Evolutionary conservation across 305 asterid genomes (phyloP).

Genomic region (Salvia sclarea): DNA sequence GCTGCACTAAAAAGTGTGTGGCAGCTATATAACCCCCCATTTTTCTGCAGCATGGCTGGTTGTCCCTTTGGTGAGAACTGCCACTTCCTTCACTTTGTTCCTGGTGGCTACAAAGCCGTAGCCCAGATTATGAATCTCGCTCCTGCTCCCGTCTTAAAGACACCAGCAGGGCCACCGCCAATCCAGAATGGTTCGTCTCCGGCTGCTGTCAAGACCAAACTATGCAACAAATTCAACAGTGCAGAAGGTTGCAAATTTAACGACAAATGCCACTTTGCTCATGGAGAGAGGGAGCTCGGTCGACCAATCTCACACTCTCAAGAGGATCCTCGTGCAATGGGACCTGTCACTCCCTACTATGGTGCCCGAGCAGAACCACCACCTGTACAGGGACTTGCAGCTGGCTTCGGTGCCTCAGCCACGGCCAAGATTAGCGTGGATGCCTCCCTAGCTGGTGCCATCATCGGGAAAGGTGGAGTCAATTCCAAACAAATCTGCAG

Average conservation of each 20-base stretch:
- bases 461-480: constrained; percentile 75
- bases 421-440: constrained; percentile 71
- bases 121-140: constrained; percentile 69
- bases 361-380: constrained; percentile 52
- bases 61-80: constrained; percentile 87
- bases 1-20: not conserved
- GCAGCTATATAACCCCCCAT: constrained; percentile 11
- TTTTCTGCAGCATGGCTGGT: constrained; percentile 65
- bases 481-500: constrained; percentile 75
- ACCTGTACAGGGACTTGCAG: constrained; percentile 47
- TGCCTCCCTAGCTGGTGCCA: constrained; percentile 73
- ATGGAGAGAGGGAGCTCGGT: constrained; percentile 74
- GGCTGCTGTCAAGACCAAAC: constrained; percentile 50
- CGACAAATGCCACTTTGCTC: constrained; percentile 75
- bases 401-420: constrained; percentile 62
- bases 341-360: constrained; percentile 45
- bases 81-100: constrained; percentile 76
- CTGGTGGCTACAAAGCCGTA: constrained; percentile 76
- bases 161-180: constrained; percentile 40
- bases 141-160: constrained; percentile 49
- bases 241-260: constrained; percentile 83
- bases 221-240: constrained; percentile 63
- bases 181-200: constrained; percentile 48
- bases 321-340: constrained; percentile 49
- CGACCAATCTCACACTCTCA: constrained; percentile 47